phyloP scores from a whole-genome alignment of 305 asterid genomes.

The Solanum hybrid region DNA sequence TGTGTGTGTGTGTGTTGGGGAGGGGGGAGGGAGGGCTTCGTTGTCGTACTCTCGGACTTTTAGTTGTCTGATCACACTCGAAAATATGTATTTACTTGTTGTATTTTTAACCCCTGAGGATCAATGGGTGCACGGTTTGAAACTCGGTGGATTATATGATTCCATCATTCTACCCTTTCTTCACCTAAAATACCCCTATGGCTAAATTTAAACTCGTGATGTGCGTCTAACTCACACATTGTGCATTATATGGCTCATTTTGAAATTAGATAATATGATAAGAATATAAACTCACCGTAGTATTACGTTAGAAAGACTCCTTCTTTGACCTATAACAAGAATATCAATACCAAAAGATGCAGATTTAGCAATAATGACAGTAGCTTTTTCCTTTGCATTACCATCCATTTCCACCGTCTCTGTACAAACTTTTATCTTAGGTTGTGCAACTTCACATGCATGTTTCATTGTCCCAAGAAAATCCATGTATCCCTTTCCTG shows the following conservation, averaged over 20 bases:
- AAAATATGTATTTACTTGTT: not conserved
- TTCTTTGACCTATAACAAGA: conserved; percentile 52
- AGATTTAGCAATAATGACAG: conserved; percentile 39
- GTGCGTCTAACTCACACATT: not conserved
- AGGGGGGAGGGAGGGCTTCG: not conserved
- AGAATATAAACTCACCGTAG: conserved; percentile 33
- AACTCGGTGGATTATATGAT: not conserved
- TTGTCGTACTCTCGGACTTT: not conserved
- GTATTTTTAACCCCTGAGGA: not conserved
- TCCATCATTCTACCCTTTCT: not conserved
- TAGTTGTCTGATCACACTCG: not conserved
- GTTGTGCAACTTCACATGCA: conserved; percentile 32
- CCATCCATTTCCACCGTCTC: conserved; percentile 42
- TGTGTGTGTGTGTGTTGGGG: not conserved
- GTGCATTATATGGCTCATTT: not conserved
- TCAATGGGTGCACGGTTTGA: not conserved
- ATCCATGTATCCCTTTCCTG: conserved; percentile 16
- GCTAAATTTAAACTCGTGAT: not conserved
- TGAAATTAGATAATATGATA: not conserved
- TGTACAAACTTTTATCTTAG: conserved; percentile 33
- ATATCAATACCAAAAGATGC: conserved; percentile 37
- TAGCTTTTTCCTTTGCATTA: conserved; percentile 55
- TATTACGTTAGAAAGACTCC: conserved; percentile 46
- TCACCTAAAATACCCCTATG: not conserved
- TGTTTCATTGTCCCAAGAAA: conserved; percentile 51